Base-by-base conservation (phyloP, 441 rosid species). In the Bocquillonia castaneifolia region DNA sequence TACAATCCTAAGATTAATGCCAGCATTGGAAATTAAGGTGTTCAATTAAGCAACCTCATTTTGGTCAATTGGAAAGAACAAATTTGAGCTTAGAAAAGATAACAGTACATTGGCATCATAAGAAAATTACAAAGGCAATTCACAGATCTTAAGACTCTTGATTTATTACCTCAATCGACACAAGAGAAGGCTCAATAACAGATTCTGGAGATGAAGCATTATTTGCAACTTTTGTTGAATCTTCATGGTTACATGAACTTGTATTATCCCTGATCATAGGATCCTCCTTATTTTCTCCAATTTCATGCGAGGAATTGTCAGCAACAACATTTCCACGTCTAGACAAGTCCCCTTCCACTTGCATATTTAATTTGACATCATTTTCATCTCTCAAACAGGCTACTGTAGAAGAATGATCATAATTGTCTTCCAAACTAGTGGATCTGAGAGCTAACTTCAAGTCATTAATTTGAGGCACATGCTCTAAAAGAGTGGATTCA, bases 141-240 rank as follows among this genome's bases (percentile, higher is more conserved):
- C 37, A 32, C 32, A 52, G 18, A 17, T 18, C 12, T n/a, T 6
- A 50, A 61, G 63, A 39, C 36, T 39, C n/a, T 40, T 52, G 28
- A 36, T 40, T 26, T 28, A 36, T 67, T 86, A 92, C 99, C 97
- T 95, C 99, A 80, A 92, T 78, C 94, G 85, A 83, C 68, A 92
- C 98, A 81, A 95, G 97, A 69, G 97, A 83, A 18, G 99, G 98
- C 82, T 92, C 99, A 72, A 92, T 84, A 59, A 83, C 88, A 68
- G 80, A 79, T 79, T 92, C 98, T 52, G 98, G 93, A 71, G 72
- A 76, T 69, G 96, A 85, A 76, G 96, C 88, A 85, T 83, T 87
- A 66, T 85, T 81, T 39, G 81, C 54, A 34, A 65, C 69, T 56
- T 81, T 80, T 58, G 78, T 77, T 72, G 85, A 76, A 75, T 79